A percentile compares a stretch with the other conserved stretches of the same genome.
Conservation (phyloP, 768 basidiomycete genomes). For the Cantharellus cinnabarinus region DNA sequence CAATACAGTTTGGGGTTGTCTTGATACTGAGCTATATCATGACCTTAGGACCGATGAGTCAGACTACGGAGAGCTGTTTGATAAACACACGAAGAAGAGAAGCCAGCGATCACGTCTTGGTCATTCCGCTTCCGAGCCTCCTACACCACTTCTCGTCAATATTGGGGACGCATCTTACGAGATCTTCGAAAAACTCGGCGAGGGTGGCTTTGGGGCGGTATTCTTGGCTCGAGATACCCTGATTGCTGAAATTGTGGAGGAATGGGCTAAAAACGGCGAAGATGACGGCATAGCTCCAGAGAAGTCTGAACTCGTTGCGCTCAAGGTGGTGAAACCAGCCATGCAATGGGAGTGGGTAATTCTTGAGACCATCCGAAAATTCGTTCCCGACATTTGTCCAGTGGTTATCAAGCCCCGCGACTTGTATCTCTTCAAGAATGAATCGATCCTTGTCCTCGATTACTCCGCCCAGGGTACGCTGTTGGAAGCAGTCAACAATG, state of each 20-base stretch:
- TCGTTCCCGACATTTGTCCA: conserved; percentile 30
- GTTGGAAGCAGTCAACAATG: conserved; percentile 78
- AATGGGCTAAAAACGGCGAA: conserved; percentile 21
- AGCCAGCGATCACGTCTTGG: conserved; percentile 9
- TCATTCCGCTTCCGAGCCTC: conserved; percentile 4
- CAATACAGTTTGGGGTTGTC: conserved; percentile 12
- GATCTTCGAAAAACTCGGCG: conserved; percentile 75
- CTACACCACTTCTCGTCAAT: conserved; percentile 28
- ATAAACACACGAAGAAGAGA: conserved; percentile 41
- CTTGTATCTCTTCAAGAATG: conserved; percentile 70
- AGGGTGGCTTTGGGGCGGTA: conserved; percentile 94
- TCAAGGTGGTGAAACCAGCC: conserved; percentile 80
- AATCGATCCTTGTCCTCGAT: conserved; percentile 77
- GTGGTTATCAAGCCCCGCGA: conserved; percentile 63
- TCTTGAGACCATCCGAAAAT: conserved; percentile 52
- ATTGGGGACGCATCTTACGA: conserved; percentile 47
- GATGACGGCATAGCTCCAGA: conserved; percentile 21
- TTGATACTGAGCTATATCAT: neutral
- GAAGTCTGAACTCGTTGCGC: conserved; percentile 32
- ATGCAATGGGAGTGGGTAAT: conserved; percentile 87
- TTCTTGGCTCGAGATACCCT: conserved; percentile 44
- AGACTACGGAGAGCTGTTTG: conserved; percentile 42
- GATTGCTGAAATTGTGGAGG: conserved; percentile 17
- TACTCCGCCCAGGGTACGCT: conserved; percentile 82
- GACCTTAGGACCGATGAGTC: conserved; percentile 18